These are phyloP conservation scores for Gossypium schwendimanii DNA, from an alignment of 441 rosid genomes.

Conservation along the genomic window DNA sequence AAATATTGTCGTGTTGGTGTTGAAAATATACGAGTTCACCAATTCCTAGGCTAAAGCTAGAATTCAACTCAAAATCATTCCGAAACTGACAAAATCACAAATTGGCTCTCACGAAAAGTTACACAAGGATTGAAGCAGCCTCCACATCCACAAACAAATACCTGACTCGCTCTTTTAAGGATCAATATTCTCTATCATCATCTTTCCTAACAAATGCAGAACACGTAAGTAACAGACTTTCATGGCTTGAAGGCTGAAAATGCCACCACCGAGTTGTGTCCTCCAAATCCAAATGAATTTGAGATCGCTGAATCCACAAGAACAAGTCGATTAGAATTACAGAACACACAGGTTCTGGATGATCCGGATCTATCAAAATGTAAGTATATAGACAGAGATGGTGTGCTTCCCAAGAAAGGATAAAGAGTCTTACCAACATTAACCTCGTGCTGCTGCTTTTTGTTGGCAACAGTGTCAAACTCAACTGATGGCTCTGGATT, in stretches of 20 bases:
- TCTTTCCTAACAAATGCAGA: slow-evolving; percentile 7
- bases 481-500: slow-evolving; percentile 83
- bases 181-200: background rate
- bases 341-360: background rate
- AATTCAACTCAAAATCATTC: background rate
- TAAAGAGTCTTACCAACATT: slow-evolving; percentile 67
- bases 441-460: slow-evolving; percentile 80
- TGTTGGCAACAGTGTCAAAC: slow-evolving; percentile 77
- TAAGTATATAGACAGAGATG: background rate
- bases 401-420: background rate
- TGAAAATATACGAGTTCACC: background rate
- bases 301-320: slow-evolving; percentile 47
- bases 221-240: background rate
- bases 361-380: background rate
- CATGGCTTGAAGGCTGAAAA: slow-evolving; percentile 81
- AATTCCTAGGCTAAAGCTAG: background rate
- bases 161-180: background rate
- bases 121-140: slow-evolving; percentile 15
- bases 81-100: background rate
- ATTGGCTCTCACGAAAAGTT: background rate
- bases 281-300: slow-evolving; percentile 89
- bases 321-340: background rate
- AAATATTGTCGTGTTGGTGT: background rate
- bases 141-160: background rate
- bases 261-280: slow-evolving; percentile 90